Evolutionary conservation across 805 yeast species (phyloP).

Genomic region (Lipomyces orientalis): DNA sequence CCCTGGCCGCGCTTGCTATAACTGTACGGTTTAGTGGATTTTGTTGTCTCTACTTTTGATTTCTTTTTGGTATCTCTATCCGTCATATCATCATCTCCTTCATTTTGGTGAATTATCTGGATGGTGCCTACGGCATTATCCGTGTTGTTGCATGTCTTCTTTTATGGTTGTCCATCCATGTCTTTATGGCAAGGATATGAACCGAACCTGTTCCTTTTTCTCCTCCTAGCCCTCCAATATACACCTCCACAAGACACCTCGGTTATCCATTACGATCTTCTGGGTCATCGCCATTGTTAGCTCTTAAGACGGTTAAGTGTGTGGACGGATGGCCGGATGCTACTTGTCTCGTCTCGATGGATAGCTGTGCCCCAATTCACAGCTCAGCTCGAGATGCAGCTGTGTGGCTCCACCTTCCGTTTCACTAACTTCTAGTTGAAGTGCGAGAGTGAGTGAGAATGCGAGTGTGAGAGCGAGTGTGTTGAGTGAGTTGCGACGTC

Average conservation of each 20-base stretch:
- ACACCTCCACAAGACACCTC: conserved; percentile 2
- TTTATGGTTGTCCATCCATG: background rate
- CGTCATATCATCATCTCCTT: conserved; percentile 6
- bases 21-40: conserved; percentile 33
- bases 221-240: conserved; percentile 1
- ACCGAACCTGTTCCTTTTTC: conserved; percentile 5
- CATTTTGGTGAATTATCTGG: background rate
- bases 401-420: background rate
- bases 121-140: background rate
- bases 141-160: background rate
- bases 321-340: conserved; percentile 1
- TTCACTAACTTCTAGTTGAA: conserved; percentile 19
- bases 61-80: background rate
- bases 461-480: conserved; percentile 19
- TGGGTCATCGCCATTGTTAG: conserved; percentile 15
- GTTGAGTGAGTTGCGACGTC: conserved; percentile 21
- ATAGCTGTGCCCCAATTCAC: background rate
- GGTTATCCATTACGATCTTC: conserved; percentile 6
- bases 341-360: background rate
- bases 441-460: conserved; percentile 23
- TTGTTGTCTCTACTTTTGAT: conserved; percentile 2
- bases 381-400: background rate
- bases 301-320: conserved; percentile 21
- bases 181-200: background rate
- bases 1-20: conserved; percentile 36